Base-by-base conservation (phyloP, 2,329 filamentous ascomycete genomes). In the Neurospora sp. region DNA sequence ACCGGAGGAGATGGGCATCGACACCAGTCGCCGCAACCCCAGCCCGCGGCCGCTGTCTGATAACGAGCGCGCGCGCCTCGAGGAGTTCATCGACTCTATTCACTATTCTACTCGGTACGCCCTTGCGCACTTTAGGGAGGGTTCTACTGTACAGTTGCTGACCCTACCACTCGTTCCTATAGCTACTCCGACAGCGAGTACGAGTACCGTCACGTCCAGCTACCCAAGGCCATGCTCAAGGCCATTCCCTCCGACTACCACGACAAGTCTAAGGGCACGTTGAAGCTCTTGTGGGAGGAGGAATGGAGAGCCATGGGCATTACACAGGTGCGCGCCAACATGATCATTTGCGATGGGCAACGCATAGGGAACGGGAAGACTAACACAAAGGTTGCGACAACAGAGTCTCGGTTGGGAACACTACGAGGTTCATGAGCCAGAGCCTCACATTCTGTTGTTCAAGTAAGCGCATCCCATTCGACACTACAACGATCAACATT, bases 331-430 rank as follows among this genome's bases (percentile, higher is more conserved):
- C 67, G 85, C 73, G 33, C 13, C 43, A n/a, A 43, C 68, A 17
- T 58, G 46, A 67, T 66, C 6, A 40, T 10, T 38, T 42, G 66
- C 43, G 38, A 15, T 19, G 17, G 28, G n/a, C 19, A 19, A 36
- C 10, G 46, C 28, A 36, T 17, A n/a, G 4, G 52, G 28, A 36
- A 10, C 52, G 15, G 8, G 1, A 52, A 52, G 11, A 66, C 71
- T 73, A 23, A 72, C 38, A 23, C 39, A 66, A 68, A 52, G 33
- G 13, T 46, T 70, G 36, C 33, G 38, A 38, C 28, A 66, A 67
- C 79, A 98, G 94, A 98, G 95, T 84, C 85, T 99, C 77, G 96
- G 96, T 70, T 99, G 96, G 96, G 95, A 98, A 80, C 96, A 99
- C 81, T 99, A 99, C 80, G 96, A 99, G 81, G 96, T 99, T 69